phyloP scores from a whole-genome alignment of 306 rosid genomes.

The Lupinus albus region DNA sequence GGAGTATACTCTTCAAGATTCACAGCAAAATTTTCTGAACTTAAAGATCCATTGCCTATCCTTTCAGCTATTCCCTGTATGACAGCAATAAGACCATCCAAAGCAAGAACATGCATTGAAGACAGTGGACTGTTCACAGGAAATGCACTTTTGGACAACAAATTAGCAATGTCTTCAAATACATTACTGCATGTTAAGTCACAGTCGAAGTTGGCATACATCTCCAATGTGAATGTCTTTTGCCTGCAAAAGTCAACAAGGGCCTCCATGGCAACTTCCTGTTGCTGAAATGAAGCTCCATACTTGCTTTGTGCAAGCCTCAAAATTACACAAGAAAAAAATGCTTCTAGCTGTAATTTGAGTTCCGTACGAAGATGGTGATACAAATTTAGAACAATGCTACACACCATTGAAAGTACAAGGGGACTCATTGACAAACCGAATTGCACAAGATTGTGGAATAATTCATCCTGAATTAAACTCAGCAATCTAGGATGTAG shows the following conservation, averaged over 20 bases:
- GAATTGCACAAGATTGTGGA: slow-evolving; percentile 75
- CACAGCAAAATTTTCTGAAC: slow-evolving; percentile 55
- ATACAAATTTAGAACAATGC: slow-evolving; percentile 80
- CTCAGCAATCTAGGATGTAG: slow-evolving; percentile 68
- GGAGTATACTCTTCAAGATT: slow-evolving; percentile 78
- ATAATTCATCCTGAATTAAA: slow-evolving; percentile 83
- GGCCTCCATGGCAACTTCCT: slow-evolving; percentile 93
- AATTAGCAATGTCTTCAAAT: slow-evolving; percentile 86
- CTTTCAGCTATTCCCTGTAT: slow-evolving; percentile 97
- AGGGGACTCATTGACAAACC: slow-evolving; percentile 84
- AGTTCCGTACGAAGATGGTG: slow-evolving; percentile 76
- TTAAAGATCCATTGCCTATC: slow-evolving; percentile 63
- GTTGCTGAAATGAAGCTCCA: slow-evolving; percentile 85
- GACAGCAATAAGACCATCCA: slow-evolving; percentile 93
- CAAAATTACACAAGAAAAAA: slow-evolving; percentile 82
- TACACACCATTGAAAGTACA: slow-evolving; percentile 81
- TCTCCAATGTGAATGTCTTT: slow-evolving; percentile 73
- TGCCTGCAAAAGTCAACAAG: slow-evolving; percentile 95
- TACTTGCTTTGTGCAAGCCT: slow-evolving; percentile 85
- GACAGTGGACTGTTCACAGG: slow-evolving; percentile 87
- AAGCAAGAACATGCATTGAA: slow-evolving; percentile 77
- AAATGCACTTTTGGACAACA: slow-evolving; percentile 82
- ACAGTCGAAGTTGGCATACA: slow-evolving; percentile 85
- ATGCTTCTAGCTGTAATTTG: slow-evolving; percentile 80
- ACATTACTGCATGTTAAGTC: slow-evolving; percentile 85